A percentile compares a stretch with the other conserved stretches of the same genome.
These are phyloP conservation scores for Monosporascus sp. DNA, from an alignment of 2,329 filamentous ascomycete genomes.

Conservation along the genomic window DNA sequence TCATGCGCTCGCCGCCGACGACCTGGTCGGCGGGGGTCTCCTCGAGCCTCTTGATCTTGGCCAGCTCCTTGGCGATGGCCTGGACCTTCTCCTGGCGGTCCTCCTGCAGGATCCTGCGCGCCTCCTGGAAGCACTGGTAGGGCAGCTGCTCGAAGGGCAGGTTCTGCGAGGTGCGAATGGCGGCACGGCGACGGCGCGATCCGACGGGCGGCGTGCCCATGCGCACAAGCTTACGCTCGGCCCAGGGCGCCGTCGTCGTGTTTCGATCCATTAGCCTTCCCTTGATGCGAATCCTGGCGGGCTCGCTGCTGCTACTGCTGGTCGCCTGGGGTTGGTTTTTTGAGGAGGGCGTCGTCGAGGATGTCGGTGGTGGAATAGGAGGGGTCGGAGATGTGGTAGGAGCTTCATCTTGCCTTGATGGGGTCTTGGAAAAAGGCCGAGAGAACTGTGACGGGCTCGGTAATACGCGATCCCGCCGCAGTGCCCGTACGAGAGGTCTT, in stretches of 20 bases:
- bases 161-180: conserved; percentile 57
- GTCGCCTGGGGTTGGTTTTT: conserved; percentile 5
- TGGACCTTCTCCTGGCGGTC: conserved; percentile 78
- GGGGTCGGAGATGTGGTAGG: conserved; percentile 10
- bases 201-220: conserved; percentile 69
- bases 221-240: conserved; percentile 64
- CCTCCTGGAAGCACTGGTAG: conserved; percentile 97
- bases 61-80: conserved; percentile 62
- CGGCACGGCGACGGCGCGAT: conserved; percentile 76
- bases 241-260: conserved; percentile 57
- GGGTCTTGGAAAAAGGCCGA: conserved; percentile 31
- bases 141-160: conserved; percentile 90
- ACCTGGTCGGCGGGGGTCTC: conserved; percentile 51
- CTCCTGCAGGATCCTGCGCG: conserved; percentile 71
- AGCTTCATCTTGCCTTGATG: conserved; percentile 31
- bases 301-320: conserved; percentile 10
- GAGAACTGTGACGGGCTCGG: conserved; percentile 25
- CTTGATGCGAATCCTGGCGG: conserved; percentile 22
- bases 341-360: conserved; percentile 7
- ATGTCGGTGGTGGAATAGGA: conserved; percentile 12
- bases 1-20: conserved; percentile 57
- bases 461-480: conserved; percentile 35
- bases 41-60: conserved; percentile 63
- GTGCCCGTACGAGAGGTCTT: conserved; percentile 50
- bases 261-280: conserved; percentile 56